Evolutionary conservation across 2,329 filamentous ascomycete species (phyloP), one percentile per base, ranked within the genome.

Genomic region (Fusarium continuum): DNA sequence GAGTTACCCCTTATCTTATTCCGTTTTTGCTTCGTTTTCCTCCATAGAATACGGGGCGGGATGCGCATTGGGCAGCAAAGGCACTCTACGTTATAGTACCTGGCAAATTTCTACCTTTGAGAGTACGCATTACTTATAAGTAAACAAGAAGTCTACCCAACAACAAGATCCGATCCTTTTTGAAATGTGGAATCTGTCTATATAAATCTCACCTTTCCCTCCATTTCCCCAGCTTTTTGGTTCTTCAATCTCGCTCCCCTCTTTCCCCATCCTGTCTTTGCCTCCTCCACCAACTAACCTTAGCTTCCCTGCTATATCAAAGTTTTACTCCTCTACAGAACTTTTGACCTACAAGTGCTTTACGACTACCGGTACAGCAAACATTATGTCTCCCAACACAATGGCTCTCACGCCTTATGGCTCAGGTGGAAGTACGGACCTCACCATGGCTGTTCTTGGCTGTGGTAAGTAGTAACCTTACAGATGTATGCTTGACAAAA

Each of bases 401-500:
- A 68, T 75, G 60, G 71, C 70, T 58, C 69, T 71, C 57, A 70
- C 66, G 34, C 70, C 77, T 54, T 77, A 78, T 54, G 73, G 75
- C 70, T 73, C 75, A 43, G 59, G 51, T 62, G 70, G 68, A 52
- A 67, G 71, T 38, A 70, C 74, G 25, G 80, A 82, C 68, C 83
- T 93, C 65, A 94, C 91, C 65, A 83, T 96, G 79, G 86, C 91
- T 61, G 86, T 95, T 61, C 83, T 96, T 55, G 92, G 92, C 70
- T 95, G 91, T 76, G 92, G 91, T 91, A 83, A 73, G 85, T 79
- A 23, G 32, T 45, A 31, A 29, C n/a, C 9, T 59, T 25, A 45
- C 39, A 43, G 36, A 19, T 13, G 17, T 39, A 14, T 32, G 29
- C 20, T 16, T n/a, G 22, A 52, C n/a, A 40, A 29, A 16, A 44